Base-by-base conservation (phyloP, 2,329 filamentous ascomycete species). In the Nothophoma quercina region DNA sequence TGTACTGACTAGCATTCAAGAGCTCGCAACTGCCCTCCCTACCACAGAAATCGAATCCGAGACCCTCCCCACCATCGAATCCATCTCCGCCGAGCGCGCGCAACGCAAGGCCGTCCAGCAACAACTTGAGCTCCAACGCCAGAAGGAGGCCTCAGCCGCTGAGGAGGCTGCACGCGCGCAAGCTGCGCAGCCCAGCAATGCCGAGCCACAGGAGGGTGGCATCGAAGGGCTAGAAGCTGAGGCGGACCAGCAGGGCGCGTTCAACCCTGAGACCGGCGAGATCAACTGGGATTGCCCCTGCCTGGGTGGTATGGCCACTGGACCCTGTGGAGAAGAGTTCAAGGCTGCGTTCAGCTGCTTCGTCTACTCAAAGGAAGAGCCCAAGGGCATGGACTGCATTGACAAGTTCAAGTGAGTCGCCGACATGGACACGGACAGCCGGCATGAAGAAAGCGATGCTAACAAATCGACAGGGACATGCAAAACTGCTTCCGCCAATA, bases 241-340 rank as follows among this genome's bases (percentile, higher is more conserved):
- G 75, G 92, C 91, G 5, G 84, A 80, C 56, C 87, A 93, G 72
- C 87, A 98, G 76, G 95, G 91, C 49, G 95, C 95, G 1, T 99
- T 98, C 80, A 96, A 99, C 77, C 92, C 93, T 2, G 95, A 98
- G 80, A 99, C 95, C 8, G 95, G 95, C 64, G 95, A 99, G 83
- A 99, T 99, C 78, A 99, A 99, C 82, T 99, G 95, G 95, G 95
- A 98, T 74, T 99, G 95, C 77, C 95, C 95, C 13, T 99, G 95
- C 75, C 80, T 99, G 26, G 95, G 95, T 40, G 95, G 95, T 45
- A 99, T 99, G 95, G 95, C 95, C 7, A 79, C 96, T 71, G 95
- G 95, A 0, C 95, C 95, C 46, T 99, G 95, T 73, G 95, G 95
- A 39, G 91, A 96, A 73, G 88, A 98, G 70, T 99, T 99, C 84